phyloP scores from a whole-genome alignment of 345 rosid species.

The Barbarea vulgaris region DNA sequence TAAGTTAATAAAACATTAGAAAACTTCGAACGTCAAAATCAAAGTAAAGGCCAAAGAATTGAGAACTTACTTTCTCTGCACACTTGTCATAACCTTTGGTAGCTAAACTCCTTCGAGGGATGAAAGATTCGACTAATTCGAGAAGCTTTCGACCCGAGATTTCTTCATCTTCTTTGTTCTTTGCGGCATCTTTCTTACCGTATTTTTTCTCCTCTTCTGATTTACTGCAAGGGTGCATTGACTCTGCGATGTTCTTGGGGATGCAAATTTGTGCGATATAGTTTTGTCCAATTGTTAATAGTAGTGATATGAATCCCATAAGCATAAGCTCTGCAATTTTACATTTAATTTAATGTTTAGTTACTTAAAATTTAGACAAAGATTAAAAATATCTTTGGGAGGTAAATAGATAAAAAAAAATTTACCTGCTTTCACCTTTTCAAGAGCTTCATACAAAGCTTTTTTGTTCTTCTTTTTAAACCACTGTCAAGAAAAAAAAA shows the following conservation, averaged over 20 bases:
- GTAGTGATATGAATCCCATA: constrained; percentile 81
- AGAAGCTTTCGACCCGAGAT: constrained; percentile 60
- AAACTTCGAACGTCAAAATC: background rate
- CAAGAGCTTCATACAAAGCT: constrained; percentile 85
- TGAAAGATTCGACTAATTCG: constrained; percentile 31
- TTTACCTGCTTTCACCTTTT: constrained; percentile 90
- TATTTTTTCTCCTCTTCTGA: background rate
- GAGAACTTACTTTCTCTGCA: constrained; percentile 44
- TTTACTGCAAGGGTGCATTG: constrained; percentile 78
- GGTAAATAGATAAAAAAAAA: background rate
- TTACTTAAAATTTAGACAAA: too few relatives aligned
- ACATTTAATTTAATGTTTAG: too few relatives aligned
- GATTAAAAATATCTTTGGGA: too few relatives aligned
- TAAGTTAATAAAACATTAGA: background rate
- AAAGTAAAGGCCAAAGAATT: background rate
- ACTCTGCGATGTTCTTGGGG: constrained; percentile 46
- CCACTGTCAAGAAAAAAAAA: constrained; percentile 53
- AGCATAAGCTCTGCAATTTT: constrained; percentile 74
- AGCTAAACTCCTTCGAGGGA: constrained; percentile 56
- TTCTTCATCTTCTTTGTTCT: background rate
- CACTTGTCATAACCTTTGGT: constrained; percentile 53
- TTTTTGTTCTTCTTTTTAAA: constrained; percentile 60
- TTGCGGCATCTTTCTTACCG: background rate
- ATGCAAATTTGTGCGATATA: constrained; percentile 64
- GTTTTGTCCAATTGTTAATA: constrained; percentile 64